Base-by-base conservation (phyloP, 441 rosid species). In the Mallotus repandus region DNA sequence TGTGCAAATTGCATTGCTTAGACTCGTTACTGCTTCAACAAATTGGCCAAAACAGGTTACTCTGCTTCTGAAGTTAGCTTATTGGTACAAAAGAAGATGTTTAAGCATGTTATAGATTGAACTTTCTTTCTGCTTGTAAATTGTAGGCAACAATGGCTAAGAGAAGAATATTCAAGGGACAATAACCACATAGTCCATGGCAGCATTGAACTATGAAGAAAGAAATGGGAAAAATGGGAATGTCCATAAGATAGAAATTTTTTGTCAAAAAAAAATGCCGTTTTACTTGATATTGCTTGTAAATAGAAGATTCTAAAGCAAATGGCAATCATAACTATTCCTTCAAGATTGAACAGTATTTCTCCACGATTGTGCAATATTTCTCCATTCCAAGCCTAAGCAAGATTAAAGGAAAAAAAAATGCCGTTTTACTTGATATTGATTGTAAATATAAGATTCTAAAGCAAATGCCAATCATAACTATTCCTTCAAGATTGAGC, bases 31-130 rank as follows among this genome's bases (percentile, higher is more conserved):
- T 0, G 66, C 15, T 14, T 38, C 76, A 53, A 83, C 83, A 38
- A 74, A 86, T 58, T 88, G 91, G 91, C 66, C 77, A 54, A 78
- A 82, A n/a, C 87, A 85, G 88, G 90, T 86, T 57, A 6, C 6
- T 41, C 5, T 43, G 54, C 18, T 50, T 50, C 54, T 50, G 54
- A 50, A 50, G 15, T 15, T 50, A 15, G 18, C 22, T 54, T n/a
- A 9, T 54, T 54, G 22, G 4, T 10, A 8, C 7, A 22, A 21
- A 49, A 22, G 38, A 25, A 49, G 69, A 49, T 49, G 2, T 21
- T 65, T 12, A 48, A 65, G 55, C 32, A 46, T 12, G 29, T 46
- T 19, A 10, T 2, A 25, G 4, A 29, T 22, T 29, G 15, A n/a
- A 7, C 9, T 7, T 19, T 7, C 9, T 21, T 54, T 69, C 0